Conservation (phyloP, 1,139 yeast species). For the Candida buenavistaensis region DNA sequence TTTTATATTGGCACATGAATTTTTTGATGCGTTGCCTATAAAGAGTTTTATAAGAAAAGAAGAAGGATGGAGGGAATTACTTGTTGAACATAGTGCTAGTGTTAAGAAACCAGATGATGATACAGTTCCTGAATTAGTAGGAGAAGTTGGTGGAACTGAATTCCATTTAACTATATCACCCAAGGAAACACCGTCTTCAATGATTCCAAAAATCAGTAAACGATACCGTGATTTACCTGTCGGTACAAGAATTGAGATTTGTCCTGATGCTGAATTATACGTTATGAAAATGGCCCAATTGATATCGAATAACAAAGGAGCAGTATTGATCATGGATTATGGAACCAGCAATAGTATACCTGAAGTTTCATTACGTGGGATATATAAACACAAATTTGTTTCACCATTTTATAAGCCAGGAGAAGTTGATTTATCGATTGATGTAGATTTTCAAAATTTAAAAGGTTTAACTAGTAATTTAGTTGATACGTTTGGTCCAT, state of each 20-base stretch:
- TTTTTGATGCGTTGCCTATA: slow-evolving; percentile 84
- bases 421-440: slow-evolving; percentile 77
- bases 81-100: slow-evolving; percentile 56
- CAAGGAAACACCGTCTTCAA: slow-evolving; percentile 63
- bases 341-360: slow-evolving; percentile 59
- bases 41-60: slow-evolving; percentile 64
- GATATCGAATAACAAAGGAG: slow-evolving; percentile 49
- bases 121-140: too few relatives aligned
- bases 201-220: slow-evolving; percentile 51
- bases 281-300: slow-evolving; percentile 47
- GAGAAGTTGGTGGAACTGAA: too few relatives aligned
- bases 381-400: slow-evolving; percentile 69
- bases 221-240: slow-evolving; percentile 57
- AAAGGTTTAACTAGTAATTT: slow-evolving; percentile 14
- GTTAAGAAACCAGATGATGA: slow-evolving; percentile 29
- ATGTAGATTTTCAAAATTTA: slow-evolving; percentile 74
- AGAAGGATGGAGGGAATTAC: slow-evolving; percentile 80
- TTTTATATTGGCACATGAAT: slow-evolving; percentile 79
- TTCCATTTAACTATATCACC: slow-evolving; percentile 65
- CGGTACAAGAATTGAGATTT: slow-evolving; percentile 67
- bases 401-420: slow-evolving; percentile 80
- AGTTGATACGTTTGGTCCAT: slow-evolving; percentile 52
- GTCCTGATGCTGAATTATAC: slow-evolving; percentile 69
- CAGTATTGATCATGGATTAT: slow-evolving; percentile 75
- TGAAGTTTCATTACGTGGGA: slow-evolving; percentile 70